Evolutionary conservation across 345 rosid species (phyloP), one percentile per base, ranked within the genome.

Genomic region (Chamaenerion angustifolium): DNA sequence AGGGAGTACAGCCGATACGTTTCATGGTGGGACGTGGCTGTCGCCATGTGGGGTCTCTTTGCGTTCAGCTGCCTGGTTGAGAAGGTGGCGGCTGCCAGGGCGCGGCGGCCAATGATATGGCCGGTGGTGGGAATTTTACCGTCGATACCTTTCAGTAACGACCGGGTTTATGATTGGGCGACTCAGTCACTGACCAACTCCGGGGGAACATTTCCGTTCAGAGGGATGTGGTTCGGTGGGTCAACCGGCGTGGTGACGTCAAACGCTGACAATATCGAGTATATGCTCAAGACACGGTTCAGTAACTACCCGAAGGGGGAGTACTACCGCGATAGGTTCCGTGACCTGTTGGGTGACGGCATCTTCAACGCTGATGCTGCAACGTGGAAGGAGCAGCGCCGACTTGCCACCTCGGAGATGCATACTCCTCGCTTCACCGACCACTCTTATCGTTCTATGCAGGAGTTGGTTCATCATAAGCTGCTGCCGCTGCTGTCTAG

Each of bases 351-450:
- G 1, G 83, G 83, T 11, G 55, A 27, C 4, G 95, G 90, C 4
- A 79, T 85, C 45, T 81, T 85, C 58, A 81, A 81, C 8, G 78
- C 75, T 9, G 90, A 85, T 43, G 82, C 71, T 1, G 73, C 74
- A 2, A 49, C 52, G 2, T 85, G 95, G 87, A 53, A 43, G 50
- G 71, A 76, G 46, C 90, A 85, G 48, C 68, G 81, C 56, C 73
- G 79, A 55, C 57, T 75, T 56, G 79, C 82, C 10, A 68, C 76
- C 17, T 56, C 69, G 2, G 85, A 85, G 59, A 67, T 79, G 8
- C 74, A 73, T 0, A 73, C 69, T 61, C 25, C 52, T 72, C 45
- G 70, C 77, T 1, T 63, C 77, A 3, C 58, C 82, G 42, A 52
- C 48, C 0, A 62, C 46, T 43, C 80, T 72, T 13, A 67, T 62